These are phyloP conservation scores for Diplotaxis tenuifolia DNA, from an alignment of 345 rosid genomes.

Conservation along the genomic window DNA sequence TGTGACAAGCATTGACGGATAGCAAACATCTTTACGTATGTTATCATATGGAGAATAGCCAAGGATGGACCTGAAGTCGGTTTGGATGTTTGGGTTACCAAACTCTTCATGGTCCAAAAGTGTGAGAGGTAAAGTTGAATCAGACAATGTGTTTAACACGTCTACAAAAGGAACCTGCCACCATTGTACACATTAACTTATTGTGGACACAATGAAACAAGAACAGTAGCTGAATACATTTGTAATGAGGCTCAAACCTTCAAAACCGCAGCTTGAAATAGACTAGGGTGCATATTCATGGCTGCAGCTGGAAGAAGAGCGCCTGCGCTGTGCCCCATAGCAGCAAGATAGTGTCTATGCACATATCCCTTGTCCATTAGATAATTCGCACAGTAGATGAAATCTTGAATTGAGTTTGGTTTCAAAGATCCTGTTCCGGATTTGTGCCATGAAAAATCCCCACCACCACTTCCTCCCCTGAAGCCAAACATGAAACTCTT, in stretches of 20 bases:
- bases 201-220: neutral
- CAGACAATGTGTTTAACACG: conserved; percentile 65
- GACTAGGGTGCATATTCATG: conserved; percentile 58
- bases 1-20: conserved; percentile 63
- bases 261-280: conserved; percentile 69
- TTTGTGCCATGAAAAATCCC: conserved; percentile 76
- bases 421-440: conserved; percentile 61
- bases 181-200: neutral
- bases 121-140: conserved; percentile 79
- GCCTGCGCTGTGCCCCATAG: conserved; percentile 78
- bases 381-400: conserved; percentile 55
- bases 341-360: conserved; percentile 57
- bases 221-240: neutral
- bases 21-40: conserved; percentile 54
- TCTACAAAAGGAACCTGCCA: conserved; percentile 88
- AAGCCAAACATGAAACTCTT: conserved; percentile 17
- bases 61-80: conserved; percentile 52
- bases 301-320: conserved; percentile 74
- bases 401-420: conserved; percentile 70
- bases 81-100: conserved; percentile 64
- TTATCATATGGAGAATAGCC: conserved; percentile 87
- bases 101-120: conserved; percentile 85
- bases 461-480: conserved; percentile 59
- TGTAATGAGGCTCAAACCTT: conserved; percentile 48
- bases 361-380: conserved; percentile 67